Conservation (phyloP, 441 rosid genomes). For the Eutrema salsugineum region DNA sequence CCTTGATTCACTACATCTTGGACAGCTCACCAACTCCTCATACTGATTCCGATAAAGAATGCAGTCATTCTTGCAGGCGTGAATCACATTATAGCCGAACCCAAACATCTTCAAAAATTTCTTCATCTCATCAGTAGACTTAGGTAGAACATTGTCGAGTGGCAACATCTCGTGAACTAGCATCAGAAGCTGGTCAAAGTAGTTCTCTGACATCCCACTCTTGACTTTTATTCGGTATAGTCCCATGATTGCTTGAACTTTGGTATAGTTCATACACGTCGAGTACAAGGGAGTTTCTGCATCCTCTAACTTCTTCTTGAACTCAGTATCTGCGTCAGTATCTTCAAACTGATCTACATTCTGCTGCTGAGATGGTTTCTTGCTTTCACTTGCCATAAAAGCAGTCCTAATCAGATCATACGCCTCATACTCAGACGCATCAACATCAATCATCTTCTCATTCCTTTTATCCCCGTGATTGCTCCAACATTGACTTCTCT, state of each 20-base stretch:
- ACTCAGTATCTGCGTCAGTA: neutral
- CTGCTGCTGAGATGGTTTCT: neutral
- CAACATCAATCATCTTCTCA: neutral
- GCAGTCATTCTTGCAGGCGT: neutral
- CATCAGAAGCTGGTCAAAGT: neutral
- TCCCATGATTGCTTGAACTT: neutral
- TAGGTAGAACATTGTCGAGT: neutral
- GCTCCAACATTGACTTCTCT: neutral
- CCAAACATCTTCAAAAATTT: neutral
- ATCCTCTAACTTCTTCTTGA: neutral
- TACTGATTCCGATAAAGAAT: no score
- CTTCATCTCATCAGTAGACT: neutral
- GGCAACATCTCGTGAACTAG: neutral
- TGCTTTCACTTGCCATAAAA: neutral
- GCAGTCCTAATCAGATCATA: neutral
- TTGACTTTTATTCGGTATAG: no score
- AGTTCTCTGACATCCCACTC: neutral
- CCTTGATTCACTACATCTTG: no score
- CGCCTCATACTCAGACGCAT: neutral
- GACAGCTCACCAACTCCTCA: neutral
- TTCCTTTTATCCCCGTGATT: neutral
- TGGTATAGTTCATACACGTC: neutral
- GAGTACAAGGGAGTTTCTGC: neutral
- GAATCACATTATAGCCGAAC: neutral
- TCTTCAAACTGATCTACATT: neutral